Conservation (phyloP, 2,329 filamentous ascomycete species). For the Aspergillus brasiliensis region DNA sequence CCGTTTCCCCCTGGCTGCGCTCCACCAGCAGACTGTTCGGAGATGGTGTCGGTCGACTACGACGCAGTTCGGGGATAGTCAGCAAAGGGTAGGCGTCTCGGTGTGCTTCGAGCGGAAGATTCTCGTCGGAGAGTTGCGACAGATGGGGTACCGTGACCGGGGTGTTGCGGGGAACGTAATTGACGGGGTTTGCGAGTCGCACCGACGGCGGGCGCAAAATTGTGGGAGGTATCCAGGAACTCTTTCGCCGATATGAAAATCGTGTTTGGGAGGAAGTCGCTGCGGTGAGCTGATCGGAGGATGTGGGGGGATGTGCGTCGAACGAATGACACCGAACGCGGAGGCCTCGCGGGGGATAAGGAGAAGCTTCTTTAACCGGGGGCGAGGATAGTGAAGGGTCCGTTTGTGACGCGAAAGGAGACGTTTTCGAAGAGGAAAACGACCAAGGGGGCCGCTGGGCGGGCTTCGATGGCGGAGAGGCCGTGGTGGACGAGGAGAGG, state of each 20-base stretch:
- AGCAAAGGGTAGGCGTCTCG: slow-evolving; percentile 59
- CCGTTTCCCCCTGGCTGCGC: slow-evolving; percentile 47
- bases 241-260: slow-evolving; percentile 14
- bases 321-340: slow-evolving; percentile 18
- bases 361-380: slow-evolving; percentile 37
- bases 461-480: slow-evolving; percentile 12
- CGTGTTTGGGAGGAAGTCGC: slow-evolving; percentile 11
- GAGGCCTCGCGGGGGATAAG: slow-evolving; percentile 16
- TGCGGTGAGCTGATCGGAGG: slow-evolving; percentile 16
- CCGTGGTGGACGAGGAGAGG: slow-evolving; percentile 16
- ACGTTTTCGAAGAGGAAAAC: slow-evolving; percentile 28
- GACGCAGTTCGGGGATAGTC: slow-evolving; percentile 59
- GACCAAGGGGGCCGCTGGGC: slow-evolving; percentile 9
- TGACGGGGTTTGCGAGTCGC: slow-evolving; percentile 63
- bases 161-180: slow-evolving; percentile 59
- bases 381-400: slow-evolving; percentile 39
- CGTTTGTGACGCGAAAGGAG: slow-evolving; percentile 23
- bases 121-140: slow-evolving; percentile 35
- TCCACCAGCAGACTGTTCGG: slow-evolving; percentile 52
- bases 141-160: slow-evolving; percentile 47
- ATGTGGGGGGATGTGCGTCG: slow-evolving; percentile 17
- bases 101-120: slow-evolving; percentile 35
- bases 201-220: slow-evolving; percentile 47
- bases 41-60: slow-evolving; percentile 53
- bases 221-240: slow-evolving; percentile 21